Percentiles rank a stretch among this genome's conserved stretches.
Evolutionary conservation across 2,329 filamentous ascomycete species (phyloP).

Genomic region (Botrytis cinerea): DNA sequence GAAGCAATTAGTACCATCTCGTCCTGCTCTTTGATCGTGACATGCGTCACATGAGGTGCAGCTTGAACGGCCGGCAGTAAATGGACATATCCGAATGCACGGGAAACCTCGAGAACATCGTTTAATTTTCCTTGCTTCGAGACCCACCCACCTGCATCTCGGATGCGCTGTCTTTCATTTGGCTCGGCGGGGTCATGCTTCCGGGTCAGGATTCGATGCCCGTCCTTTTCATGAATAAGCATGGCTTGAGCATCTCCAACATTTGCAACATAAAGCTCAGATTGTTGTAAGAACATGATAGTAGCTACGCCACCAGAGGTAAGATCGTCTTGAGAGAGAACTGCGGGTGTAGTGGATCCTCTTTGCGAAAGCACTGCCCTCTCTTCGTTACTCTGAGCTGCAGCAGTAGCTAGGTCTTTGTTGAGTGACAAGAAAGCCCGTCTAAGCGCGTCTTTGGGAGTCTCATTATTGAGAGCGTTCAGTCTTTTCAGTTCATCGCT

Average conservation of each 20-base stretch:
- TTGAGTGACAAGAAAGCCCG: slow-evolving; percentile 87
- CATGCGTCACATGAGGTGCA: slow-evolving; percentile 77
- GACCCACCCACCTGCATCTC: slow-evolving; percentile 93
- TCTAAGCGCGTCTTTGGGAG: slow-evolving; percentile 77
- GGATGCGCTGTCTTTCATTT: slow-evolving; percentile 80
- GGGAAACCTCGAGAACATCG: slow-evolving; percentile 84
- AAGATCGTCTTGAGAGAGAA: slow-evolving; percentile 85
- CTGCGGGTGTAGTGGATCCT: slow-evolving; percentile 69
- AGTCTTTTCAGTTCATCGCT: slow-evolving; percentile 76
- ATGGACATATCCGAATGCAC: slow-evolving; percentile 93
- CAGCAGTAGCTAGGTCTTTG: slow-evolving; percentile 87
- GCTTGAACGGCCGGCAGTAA: slow-evolving; percentile 92
- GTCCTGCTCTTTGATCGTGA: slow-evolving; percentile 81
- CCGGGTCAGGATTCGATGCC: slow-evolving; percentile 77
- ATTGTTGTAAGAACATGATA: slow-evolving; percentile 83
- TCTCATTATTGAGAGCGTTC: slow-evolving; percentile 68
- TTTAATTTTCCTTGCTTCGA: slow-evolving; percentile 93
- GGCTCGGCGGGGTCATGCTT: slow-evolving; percentile 94
- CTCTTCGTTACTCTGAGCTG: slow-evolving; percentile 78
- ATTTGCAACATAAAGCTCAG: slow-evolving; percentile 91
- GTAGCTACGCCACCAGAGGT: slow-evolving; percentile 90
- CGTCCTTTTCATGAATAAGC: slow-evolving; percentile 85
- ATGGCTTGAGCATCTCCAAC: slow-evolving; percentile 96
- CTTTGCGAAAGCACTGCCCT: slow-evolving; percentile 67
- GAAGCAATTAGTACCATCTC: slow-evolving; percentile 93